Evolutionary conservation across 345 rosid species (phyloP), one percentile per base, ranked within the genome.

Genomic region (Ricinus communis): DNA sequence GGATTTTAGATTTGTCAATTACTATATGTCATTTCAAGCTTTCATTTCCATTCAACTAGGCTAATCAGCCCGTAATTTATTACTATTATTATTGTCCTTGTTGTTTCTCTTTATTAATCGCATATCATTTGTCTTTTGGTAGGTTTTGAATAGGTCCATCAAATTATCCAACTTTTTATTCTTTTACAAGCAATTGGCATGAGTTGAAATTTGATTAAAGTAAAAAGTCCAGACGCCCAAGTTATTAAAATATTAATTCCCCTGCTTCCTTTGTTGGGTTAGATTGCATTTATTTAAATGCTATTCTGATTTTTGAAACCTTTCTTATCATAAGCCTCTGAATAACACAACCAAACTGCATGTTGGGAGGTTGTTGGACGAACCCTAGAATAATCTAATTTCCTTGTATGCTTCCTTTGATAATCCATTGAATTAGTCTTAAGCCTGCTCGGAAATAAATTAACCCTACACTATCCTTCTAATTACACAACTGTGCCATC

Each of bases 321-420:
- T 21, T 63, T 50, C 52, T 33, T 57, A 55, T 27, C 27, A 28
- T 30, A 59, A 69, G 52, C 46, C 45, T 54, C 1, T 13, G 79
- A 83, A 47, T 47, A 22, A 49, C 79, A 83, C 81, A 72, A 63
- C 72, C 45, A 69, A 73, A 62, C 83, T 57, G 12, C 43, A 31
- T 15, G 67, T 69, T n/a, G 53, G 76, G 60, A 75, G 84, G 85
- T 77, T 71, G 87, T 77, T 84, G 86, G 81, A 66, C 74, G 19
- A 25, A 69, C 70, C 71, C 74, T 61, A 7, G 58, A 54, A 63
- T 27, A 33, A 69, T 27, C 30, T 31, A 56, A 4, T 16, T 19
- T 36, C 38, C 18, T 7, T 5, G 13, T 11, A 56, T 63, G 30
- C 68, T 46, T 27, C 30, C 0, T 6, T 65, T 25, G 6, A 75